Base-by-base conservation (phyloP, 345 rosid genomes). In the Eucalyptus caleyi region DNA sequence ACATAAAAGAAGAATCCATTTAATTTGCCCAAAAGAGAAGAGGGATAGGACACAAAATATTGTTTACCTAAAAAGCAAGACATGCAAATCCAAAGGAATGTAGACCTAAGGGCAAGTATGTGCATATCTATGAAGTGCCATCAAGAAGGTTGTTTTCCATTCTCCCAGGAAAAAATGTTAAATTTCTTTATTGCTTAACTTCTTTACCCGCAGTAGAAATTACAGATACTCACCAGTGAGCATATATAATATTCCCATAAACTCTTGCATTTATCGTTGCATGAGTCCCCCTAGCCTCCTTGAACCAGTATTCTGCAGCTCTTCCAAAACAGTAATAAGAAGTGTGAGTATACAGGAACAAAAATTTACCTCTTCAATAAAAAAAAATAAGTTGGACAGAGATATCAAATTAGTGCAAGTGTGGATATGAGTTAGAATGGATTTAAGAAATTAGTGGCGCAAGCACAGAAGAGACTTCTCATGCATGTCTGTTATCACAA, bases 281-380 rank as follows among this genome's bases (percentile, higher is more conserved):
- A 92, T 93, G 96, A 89, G 86, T 94, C 92, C 90, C 94, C 90
- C 92, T 97, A 59, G 99, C 99, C 92, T 98, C 96, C 92, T 91
- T 91, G 90, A 97, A 98, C 98, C 98, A 98, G 88, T 89, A 91
- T 90, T 95, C 99, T 95, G 99, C 99, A 96, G 96, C 99, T 94
- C 99, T 98, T 96, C 96, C 95, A 90, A 88, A 94, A 86, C 85
- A 90, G 47, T 11, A 77, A 88, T n/a, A 92, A 90, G 92, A 88
- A 86, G 85, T 86, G 92, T 97, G 91, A 96, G 94, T 90, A 47
- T 34, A 81, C 8, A 62, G 34, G 47, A 72, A 42, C 37, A 51
- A 30, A 82, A 50, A 77, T 77, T 37, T 37, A 77, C 83, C 83
- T 77, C 27, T 77, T 77, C 83, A 77, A 77, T 19, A 21, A 77